Evolutionary conservation across 208 protist genomes (phyloP).

Genomic region (Acanthamoeba triangularis): DNA sequence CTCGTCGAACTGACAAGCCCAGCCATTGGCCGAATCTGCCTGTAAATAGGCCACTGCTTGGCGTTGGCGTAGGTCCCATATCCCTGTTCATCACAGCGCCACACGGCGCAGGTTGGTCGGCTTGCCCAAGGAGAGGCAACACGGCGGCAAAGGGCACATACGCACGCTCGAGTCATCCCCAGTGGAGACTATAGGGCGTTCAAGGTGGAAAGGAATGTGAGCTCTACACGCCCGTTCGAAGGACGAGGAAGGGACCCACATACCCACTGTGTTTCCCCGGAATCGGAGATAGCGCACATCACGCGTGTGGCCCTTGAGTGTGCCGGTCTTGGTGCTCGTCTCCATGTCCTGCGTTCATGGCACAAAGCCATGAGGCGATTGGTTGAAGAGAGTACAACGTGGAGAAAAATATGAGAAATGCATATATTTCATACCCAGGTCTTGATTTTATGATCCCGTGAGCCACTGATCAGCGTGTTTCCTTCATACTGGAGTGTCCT

Average conservation of each 20-base stretch:
- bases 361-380: neutral
- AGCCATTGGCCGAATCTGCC: neutral
- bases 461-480: slow-evolving; percentile 8
- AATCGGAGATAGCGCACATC: slow-evolving; percentile 14
- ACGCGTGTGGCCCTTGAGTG: neutral
- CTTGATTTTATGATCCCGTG: neutral
- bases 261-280: neutral
- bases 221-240: too few relatives aligned
- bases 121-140: too few relatives aligned
- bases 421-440: too few relatives aligned
- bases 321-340: neutral
- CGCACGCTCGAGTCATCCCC: neutral
- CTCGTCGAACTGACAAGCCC: slow-evolving; percentile 21
- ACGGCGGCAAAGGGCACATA: neutral
- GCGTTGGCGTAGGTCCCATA: neutral
- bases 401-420: too few relatives aligned
- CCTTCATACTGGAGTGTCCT: slow-evolving; percentile 25
- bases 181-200: neutral
- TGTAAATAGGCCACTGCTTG: neutral
- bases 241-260: too few relatives aligned
- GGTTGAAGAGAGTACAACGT: too few relatives aligned
- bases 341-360: neutral
- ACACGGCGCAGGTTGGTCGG: neutral
- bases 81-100: neutral
- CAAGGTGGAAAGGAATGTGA: neutral